These are phyloP conservation scores for Teunomyces stri DNA, from an alignment of 805 yeast species.

Conservation along the genomic window DNA sequence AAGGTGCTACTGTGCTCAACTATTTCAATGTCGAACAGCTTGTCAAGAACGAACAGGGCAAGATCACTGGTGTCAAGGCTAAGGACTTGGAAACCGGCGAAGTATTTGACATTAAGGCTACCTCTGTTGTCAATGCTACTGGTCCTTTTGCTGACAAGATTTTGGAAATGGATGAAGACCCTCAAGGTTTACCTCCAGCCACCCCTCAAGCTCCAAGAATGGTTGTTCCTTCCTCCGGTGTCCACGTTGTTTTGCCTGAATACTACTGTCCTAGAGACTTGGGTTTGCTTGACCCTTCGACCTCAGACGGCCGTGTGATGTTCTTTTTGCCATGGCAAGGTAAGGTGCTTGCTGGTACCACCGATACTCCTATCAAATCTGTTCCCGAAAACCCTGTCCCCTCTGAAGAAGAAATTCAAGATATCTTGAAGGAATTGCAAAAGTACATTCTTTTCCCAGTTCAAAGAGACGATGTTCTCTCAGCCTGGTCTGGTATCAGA, in stretches of 20 bases:
- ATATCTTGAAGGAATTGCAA: conserved; percentile 82
- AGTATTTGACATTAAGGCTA: conserved; percentile 60
- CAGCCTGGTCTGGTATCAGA: conserved; percentile 97
- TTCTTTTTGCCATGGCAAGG: conserved; percentile 99
- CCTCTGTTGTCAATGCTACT: conserved; percentile 83
- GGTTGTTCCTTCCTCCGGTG: conserved; percentile 95
- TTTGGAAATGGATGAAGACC: conserved; percentile 80
- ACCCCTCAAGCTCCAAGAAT: conserved; percentile 57
- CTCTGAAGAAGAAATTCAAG: conserved; percentile 82
- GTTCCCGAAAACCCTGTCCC: conserved; percentile 80
- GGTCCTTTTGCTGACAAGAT: conserved; percentile 89
- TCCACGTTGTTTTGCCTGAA: conserved; percentile 88
- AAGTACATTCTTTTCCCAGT: conserved; percentile 88
- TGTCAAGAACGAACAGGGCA: conserved; percentile 58
- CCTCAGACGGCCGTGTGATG: conserved; percentile 94
- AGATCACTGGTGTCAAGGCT: conserved; percentile 74
- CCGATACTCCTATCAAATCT: conserved; percentile 78
- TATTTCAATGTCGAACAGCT: conserved; percentile 80
- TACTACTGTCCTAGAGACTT: conserved; percentile 83
- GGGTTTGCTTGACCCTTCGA: conserved; percentile 89
- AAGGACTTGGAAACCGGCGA: conserved; percentile 68
- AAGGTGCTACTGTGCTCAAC: conserved; percentile 88
- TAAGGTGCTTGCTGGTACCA: conserved; percentile 92
- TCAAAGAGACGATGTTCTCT: conserved; percentile 82
- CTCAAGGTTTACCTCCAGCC: conserved; percentile 61